phyloP scores from a whole-genome alignment of 176 grass and related monocot genomes.

The Triticum urartu region DNA sequence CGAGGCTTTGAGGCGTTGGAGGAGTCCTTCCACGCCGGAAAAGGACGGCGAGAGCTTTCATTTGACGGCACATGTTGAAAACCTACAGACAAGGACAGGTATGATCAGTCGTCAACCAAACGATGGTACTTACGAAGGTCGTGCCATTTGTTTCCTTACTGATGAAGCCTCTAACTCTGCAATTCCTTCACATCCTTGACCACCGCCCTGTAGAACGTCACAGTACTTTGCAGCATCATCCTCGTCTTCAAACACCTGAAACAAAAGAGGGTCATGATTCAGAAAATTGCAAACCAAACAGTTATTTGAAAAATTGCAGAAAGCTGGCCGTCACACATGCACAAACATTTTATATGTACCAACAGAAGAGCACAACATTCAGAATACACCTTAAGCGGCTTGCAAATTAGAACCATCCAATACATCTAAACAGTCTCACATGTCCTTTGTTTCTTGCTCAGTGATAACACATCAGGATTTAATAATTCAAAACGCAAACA shows the following conservation, averaged over 20 bases:
- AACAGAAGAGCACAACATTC: background rate
- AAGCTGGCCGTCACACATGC: background rate
- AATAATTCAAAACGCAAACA: background rate
- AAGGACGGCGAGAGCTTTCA: slow-evolving; percentile 85
- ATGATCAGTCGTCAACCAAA: background rate
- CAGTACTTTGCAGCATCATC: slow-evolving; percentile 83
- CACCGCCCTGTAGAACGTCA: slow-evolving; percentile 75
- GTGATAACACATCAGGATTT: background rate
- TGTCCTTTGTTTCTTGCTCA: background rate
- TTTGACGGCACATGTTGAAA: slow-evolving; percentile 72
- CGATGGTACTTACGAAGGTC: background rate
- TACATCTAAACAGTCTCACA: background rate
- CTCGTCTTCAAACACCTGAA: slow-evolving; percentile 92
- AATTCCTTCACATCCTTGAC: slow-evolving; percentile 92
- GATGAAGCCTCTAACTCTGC: slow-evolving; percentile 95
- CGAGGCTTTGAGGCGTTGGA: slow-evolving; percentile 71
- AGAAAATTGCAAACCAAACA: slow-evolving; percentile 3
- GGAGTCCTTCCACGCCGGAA: slow-evolving; percentile 72
- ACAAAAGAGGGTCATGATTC: background rate
- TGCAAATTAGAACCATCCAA: background rate
- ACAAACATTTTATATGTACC: background rate
- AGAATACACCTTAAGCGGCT: background rate
- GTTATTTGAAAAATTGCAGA: background rate
- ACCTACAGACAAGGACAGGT: slow-evolving; percentile 40
- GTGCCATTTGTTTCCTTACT: slow-evolving; percentile 42